These are phyloP conservation scores for Smallanthus sonchifolius DNA, from an alignment of 129 eudicot species.

Conservation along the genomic window DNA sequence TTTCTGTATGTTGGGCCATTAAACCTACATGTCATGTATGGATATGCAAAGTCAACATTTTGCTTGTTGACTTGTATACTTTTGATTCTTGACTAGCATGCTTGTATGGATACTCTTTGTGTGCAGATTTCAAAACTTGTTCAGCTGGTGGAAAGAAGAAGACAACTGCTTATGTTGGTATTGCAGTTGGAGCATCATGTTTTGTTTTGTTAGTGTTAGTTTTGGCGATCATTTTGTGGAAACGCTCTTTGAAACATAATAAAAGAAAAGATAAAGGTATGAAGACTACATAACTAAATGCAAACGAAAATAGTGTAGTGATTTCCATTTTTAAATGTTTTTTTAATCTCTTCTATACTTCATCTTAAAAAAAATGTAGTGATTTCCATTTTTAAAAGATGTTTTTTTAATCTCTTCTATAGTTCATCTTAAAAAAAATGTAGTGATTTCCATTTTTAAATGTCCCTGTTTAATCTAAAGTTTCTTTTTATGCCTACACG, in stretches of 20 bases:
- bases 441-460: not conserved
- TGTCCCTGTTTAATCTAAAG: not conserved
- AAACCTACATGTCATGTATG: too few relatives aligned
- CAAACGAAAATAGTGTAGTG: not conserved
- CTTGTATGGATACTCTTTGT: not conserved
- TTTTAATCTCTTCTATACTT: not conserved
- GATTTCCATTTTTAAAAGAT: too few relatives aligned
- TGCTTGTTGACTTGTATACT: not conserved
- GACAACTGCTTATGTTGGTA: conserved; percentile 32
- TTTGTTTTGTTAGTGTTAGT: conserved; percentile 23
- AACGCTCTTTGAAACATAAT: conserved; percentile 27
- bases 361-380: not conserved
- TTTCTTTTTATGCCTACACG: not conserved
- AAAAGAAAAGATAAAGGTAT: conserved; percentile 41
- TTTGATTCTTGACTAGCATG: not conserved
- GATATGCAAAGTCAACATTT: too few relatives aligned
- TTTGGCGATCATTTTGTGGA: conserved; percentile 47
- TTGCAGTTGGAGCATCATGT: conserved; percentile 36
- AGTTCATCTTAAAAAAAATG: not conserved
- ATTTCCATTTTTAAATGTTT: too few relatives aligned
- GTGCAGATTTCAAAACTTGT: conserved; percentile 46
- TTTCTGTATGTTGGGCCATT: too few relatives aligned
- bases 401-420: not conserved
- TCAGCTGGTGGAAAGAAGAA: conserved; percentile 32
- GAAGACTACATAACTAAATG: not conserved